Evolutionary conservation across 768 basidiomycete genomes (phyloP).

Genomic region (Pleurotus cornucopiae): DNA sequence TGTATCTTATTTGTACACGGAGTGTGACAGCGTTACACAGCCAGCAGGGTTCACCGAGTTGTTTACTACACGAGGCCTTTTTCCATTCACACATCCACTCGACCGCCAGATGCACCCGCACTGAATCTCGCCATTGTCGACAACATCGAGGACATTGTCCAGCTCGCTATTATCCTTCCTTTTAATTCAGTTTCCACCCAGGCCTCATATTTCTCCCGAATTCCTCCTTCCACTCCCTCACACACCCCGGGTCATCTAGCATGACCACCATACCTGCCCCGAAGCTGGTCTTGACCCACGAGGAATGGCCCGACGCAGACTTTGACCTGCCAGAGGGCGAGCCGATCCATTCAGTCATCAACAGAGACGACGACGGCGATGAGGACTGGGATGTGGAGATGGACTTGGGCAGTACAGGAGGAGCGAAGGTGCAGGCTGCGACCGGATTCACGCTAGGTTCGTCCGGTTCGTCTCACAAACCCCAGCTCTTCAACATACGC

Average conservation of each 20-base stretch:
- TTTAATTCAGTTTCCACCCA: background rate
- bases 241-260: slow-evolving; percentile 14
- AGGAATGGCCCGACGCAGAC: slow-evolving; percentile 87
- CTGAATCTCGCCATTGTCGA: slow-evolving; percentile 4
- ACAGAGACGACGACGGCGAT: slow-evolving; percentile 59
- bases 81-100: background rate
- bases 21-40: slow-evolving; percentile 3
- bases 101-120: slow-evolving; percentile 4
- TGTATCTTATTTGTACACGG: slow-evolving; percentile 20
- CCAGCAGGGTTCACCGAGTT: background rate
- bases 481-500: slow-evolving; percentile 56
- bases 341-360: slow-evolving; percentile 57
- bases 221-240: slow-evolving; percentile 18
- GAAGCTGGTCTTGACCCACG: slow-evolving; percentile 45
- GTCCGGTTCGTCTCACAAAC: slow-evolving; percentile 28
- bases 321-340: slow-evolving; percentile 80
- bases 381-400: slow-evolving; percentile 84
- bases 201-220: slow-evolving; percentile 13
- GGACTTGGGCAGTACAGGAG: slow-evolving; percentile 57
- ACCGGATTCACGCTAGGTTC: slow-evolving; percentile 33
- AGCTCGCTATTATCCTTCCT: slow-evolving; percentile 6
- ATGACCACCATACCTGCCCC: slow-evolving; percentile 66
- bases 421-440: slow-evolving; percentile 39
- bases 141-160: background rate
- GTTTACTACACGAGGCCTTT: slow-evolving; percentile 27